Percentiles rank a stretch among this genome's conserved stretches.
phyloP scores from a whole-genome alignment of 2,329 filamentous ascomycete genomes.

The Penicillium hesseltinei region DNA sequence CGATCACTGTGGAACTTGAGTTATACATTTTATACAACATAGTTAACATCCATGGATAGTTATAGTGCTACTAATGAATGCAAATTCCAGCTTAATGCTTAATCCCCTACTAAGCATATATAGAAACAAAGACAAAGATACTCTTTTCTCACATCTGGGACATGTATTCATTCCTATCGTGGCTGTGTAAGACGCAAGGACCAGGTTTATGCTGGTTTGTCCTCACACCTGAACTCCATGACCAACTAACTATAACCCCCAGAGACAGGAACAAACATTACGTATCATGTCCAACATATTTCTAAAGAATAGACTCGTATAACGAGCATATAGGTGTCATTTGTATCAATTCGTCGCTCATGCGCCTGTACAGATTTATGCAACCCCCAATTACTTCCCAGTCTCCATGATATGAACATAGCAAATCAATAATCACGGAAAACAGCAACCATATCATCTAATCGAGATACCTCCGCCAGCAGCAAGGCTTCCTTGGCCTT shows the following conservation, averaged over 20 bases:
- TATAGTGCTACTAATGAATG: neutral
- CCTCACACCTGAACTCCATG: neutral
- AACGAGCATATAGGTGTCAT: neutral
- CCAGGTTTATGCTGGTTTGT: neutral
- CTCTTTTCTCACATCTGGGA: neutral
- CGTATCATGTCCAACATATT: neutral
- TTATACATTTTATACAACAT: neutral
- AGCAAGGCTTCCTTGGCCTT: slow-evolving; percentile 65
- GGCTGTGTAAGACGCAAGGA: neutral
- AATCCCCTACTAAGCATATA: neutral
- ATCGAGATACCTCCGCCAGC: slow-evolving; percentile 71
- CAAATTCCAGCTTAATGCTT: neutral
- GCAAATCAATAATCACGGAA: slow-evolving; percentile 69
- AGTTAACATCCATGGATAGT: no score
- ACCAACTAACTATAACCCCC: neutral
- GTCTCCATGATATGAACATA: neutral
- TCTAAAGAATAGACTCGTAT: neutral
- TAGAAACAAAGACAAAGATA: neutral
- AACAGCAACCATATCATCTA: slow-evolving; percentile 82
- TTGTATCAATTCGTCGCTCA: slow-evolving; percentile 8
- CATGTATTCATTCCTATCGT: neutral
- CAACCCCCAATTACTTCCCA: slow-evolving; percentile 1
- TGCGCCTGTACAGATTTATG: slow-evolving; percentile 8
- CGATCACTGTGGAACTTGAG: slow-evolving; percentile 1
- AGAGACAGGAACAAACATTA: neutral